Conservation (phyloP, 192 early-diverging fungal genomes). For the Coemansia sp. region DNA sequence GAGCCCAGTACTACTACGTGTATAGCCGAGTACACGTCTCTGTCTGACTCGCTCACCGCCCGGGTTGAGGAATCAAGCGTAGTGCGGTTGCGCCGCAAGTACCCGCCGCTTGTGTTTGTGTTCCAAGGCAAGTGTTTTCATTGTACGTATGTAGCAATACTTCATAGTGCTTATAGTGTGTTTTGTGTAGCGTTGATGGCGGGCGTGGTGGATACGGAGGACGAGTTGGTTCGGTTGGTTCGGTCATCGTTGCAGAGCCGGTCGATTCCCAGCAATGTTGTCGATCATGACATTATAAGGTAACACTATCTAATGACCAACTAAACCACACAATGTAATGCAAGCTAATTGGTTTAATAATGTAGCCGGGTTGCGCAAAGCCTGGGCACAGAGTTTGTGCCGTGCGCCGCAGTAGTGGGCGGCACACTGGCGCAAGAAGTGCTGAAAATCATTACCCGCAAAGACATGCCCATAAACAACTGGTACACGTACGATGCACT, state of each 20-base stretch:
- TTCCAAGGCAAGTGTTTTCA: slow-evolving; percentile 23
- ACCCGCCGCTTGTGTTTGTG: slow-evolving; percentile 37
- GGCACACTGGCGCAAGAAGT: slow-evolving; percentile 89
- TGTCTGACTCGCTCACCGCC: slow-evolving; percentile 15
- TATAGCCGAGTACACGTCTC: slow-evolving; percentile 16
- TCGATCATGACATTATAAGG: slow-evolving; percentile 20
- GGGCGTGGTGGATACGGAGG: neutral
- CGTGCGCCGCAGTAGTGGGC: slow-evolving; percentile 83
- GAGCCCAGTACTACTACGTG: neutral
- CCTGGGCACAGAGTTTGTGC: slow-evolving; percentile 65
- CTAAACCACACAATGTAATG: neutral
- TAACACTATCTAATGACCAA: neutral
- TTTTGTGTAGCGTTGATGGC: slow-evolving; percentile 16
- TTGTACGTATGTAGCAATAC: neutral
- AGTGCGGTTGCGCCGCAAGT: slow-evolving; percentile 25
- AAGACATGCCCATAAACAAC: slow-evolving; percentile 82
- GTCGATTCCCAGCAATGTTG: slow-evolving; percentile 21
- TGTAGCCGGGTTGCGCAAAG: slow-evolving; percentile 55
- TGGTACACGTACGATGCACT: slow-evolving; percentile 73
- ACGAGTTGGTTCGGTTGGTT: slow-evolving; percentile 6
- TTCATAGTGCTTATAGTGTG: neutral
- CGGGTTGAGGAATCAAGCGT: slow-evolving; percentile 3
- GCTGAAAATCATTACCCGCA: slow-evolving; percentile 78
- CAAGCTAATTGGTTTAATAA: neutral
- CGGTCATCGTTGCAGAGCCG: slow-evolving; percentile 10